A percentile compares a stretch with the other conserved stretches of the same genome.
These are phyloP conservation scores for Alternaria sp. DNA, from an alignment of 2,329 filamentous ascomycete genomes.

Conservation along the genomic window DNA sequence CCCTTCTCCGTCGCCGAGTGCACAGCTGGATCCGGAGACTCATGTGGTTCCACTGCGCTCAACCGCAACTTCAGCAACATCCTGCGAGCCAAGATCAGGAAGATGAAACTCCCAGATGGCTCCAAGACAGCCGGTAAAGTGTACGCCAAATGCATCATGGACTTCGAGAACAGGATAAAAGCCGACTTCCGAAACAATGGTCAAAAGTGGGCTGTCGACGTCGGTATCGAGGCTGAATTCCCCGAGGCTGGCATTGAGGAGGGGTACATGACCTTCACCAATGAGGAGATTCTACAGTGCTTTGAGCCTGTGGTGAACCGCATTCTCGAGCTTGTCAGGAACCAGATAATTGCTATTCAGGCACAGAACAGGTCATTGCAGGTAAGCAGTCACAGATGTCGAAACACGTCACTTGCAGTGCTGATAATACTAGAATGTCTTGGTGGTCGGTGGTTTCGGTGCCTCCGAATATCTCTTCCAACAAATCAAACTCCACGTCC, in stretches of 20 bases:
- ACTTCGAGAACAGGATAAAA: conserved; percentile 99
- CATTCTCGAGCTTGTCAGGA: conserved; percentile 92
- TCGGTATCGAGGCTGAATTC: conserved; percentile 97
- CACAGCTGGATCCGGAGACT: conserved; percentile 95
- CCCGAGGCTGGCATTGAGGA: conserved; percentile 98
- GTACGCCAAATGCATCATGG: conserved; percentile 99
- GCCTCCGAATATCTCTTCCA: conserved; percentile 99
- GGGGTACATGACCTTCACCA: conserved; percentile 99
- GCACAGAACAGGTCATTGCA: conserved; percentile 93
- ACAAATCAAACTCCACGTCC: conserved; percentile 98
- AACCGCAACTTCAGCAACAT: conserved; percentile 99
- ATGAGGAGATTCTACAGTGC: conserved; percentile 98
- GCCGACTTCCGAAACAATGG: conserved; percentile 99
- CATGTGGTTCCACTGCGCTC: conserved; percentile 95
- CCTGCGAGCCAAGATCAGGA: conserved; percentile 93
- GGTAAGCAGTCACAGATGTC: conserved; percentile 52
- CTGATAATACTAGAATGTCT: conserved; percentile 70
- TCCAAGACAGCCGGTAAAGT: conserved; percentile 98
- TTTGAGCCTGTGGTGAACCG: conserved; percentile 98
- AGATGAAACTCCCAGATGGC: conserved; percentile 98
- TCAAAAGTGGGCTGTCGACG: conserved; percentile 98
- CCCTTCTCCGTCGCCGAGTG: conserved; percentile 97
- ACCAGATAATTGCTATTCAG: conserved; percentile 99
- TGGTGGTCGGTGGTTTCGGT: conserved; percentile 97
- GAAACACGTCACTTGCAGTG: not conserved